These are phyloP conservation scores for Elaphomyces granulatus DNA, from an alignment of 495 filamentous ascomycete genomes.

Conservation along the genomic window DNA sequence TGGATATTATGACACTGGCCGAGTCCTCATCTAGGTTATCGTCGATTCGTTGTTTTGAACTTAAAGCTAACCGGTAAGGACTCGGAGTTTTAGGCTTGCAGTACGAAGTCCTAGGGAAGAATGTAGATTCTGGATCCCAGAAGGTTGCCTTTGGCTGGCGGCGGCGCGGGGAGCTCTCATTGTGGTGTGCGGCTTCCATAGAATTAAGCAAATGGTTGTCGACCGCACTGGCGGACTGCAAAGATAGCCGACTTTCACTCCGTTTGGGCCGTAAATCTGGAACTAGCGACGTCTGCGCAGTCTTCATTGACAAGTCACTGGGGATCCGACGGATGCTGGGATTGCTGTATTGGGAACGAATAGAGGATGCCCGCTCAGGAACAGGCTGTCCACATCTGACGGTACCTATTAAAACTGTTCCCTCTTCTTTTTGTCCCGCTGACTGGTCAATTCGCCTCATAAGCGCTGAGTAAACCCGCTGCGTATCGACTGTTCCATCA, in stretches of 20 bases:
- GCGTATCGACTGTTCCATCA: conserved; percentile 37
- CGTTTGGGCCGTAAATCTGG: not conserved
- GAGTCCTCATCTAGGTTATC: conserved; percentile 12
- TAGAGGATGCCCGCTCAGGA: conserved; percentile 20
- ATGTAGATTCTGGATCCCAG: conserved; percentile 20
- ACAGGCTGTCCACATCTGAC: conserved; percentile 20
- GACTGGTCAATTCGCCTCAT: conserved; percentile 46
- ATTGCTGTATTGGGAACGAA: conserved; percentile 18
- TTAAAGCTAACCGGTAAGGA: conserved; percentile 39
- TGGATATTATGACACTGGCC: conserved; percentile 12
- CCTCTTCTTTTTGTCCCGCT: conserved; percentile 14
- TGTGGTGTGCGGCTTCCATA: conserved; percentile 14
- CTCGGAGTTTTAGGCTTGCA: conserved; percentile 38
- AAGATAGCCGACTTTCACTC: conserved; percentile 1
- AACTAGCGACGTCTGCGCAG: conserved; percentile 3
- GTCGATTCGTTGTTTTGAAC: conserved; percentile 8
- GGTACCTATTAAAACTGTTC: conserved; percentile 19
- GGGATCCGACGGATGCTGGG: conserved; percentile 19
- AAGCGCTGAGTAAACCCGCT: conserved; percentile 58
- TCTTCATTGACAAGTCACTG: conserved; percentile 20
- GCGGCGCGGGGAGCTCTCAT: conserved; percentile 7
- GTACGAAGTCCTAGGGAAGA: conserved; percentile 30
- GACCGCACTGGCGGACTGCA: not conserved
- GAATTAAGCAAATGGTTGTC: conserved; percentile 7
- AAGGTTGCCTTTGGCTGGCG: conserved; percentile 8